Percentiles rank a stretch among this genome's conserved stretches.
These are phyloP conservation scores for Xylaria curta DNA, from an alignment of 495 filamentous ascomycete species.

Conservation along the genomic window DNA sequence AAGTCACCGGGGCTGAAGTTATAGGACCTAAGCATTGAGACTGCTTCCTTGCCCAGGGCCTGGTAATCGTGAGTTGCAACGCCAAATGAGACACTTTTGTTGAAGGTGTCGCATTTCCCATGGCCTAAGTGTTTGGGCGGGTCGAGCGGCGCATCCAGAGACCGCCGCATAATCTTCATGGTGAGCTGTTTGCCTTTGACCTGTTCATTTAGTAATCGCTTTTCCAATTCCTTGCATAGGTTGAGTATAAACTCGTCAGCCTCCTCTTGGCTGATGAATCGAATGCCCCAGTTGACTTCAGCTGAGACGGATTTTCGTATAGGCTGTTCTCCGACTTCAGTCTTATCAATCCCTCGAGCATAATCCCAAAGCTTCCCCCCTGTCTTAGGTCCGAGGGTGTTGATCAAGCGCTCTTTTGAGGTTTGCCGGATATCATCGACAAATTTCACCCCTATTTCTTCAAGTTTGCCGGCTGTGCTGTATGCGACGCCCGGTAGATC, in stretches of 20 bases:
- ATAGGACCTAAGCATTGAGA: conserved; percentile 82
- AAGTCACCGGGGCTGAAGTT: conserved; percentile 88
- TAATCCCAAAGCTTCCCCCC: conserved; percentile 93
- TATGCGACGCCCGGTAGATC: conserved; percentile 88
- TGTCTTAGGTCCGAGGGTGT: conserved; percentile 84
- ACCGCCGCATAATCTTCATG: conserved; percentile 89
- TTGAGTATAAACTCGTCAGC: conserved; percentile 88
- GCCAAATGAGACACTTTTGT: conserved; percentile 82
- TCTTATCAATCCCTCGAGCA: conserved; percentile 82
- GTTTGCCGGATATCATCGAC: conserved; percentile 82
- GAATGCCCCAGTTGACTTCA: conserved; percentile 97
- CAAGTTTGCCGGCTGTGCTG: conserved; percentile 81
- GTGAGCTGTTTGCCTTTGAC: conserved; percentile 88
- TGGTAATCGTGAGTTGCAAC: conserved; percentile 78
- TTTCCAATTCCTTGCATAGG: conserved; percentile 81
- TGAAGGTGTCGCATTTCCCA: conserved; percentile 92
- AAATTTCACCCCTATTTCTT: conserved; percentile 81
- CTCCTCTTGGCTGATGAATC: conserved; percentile 87
- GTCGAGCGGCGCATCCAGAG: conserved; percentile 85
- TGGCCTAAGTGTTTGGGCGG: conserved; percentile 94
- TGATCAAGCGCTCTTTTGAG: conserved; percentile 74
- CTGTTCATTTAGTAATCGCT: conserved; percentile 76
- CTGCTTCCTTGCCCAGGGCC: conserved; percentile 75
- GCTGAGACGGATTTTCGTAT: conserved; percentile 90
- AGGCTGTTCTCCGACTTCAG: conserved; percentile 83